Percentiles rank a stretch among this genome's conserved stretches.
phyloP scores from a whole-genome alignment of 495 filamentous ascomycete genomes.

The Podospora conica region DNA sequence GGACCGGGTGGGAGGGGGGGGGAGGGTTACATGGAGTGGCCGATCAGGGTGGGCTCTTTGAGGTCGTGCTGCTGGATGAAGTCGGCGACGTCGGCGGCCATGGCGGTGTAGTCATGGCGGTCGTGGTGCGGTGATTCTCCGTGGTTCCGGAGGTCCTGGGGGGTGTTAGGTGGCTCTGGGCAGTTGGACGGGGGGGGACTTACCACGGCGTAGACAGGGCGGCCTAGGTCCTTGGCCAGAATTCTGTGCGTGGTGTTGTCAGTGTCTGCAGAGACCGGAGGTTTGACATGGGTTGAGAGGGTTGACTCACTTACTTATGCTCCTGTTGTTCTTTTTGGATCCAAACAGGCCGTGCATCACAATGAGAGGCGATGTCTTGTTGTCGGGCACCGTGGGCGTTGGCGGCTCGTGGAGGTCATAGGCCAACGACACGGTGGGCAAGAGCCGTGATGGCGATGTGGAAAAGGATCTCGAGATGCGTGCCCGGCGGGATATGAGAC shows the following conservation, averaged over 20 bases:
- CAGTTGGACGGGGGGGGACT: constrained; percentile 20
- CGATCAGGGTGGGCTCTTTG: constrained; percentile 67
- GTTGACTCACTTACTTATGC: constrained; percentile 82
- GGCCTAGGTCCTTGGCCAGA: constrained; percentile 72
- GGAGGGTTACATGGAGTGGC: constrained; percentile 79
- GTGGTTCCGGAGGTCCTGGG: constrained; percentile 88
- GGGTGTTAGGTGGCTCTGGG: background rate
- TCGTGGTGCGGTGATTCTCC: constrained; percentile 77
- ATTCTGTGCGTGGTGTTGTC: constrained; percentile 39
- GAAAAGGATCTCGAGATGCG: constrained; percentile 3
- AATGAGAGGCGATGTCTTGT: constrained; percentile 61
- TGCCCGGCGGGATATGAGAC: background rate
- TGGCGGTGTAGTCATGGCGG: constrained; percentile 73
- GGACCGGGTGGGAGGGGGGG: background rate
- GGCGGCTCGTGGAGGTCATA: constrained; percentile 55
- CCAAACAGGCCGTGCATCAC: constrained; percentile 94
- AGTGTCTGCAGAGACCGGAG: background rate
- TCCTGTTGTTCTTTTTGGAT: constrained; percentile 91
- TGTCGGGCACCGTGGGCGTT: constrained; percentile 27
- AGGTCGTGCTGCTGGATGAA: constrained; percentile 75
- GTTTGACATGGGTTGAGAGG: background rate
- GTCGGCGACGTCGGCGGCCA: constrained; percentile 79
- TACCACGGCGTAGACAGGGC: constrained; percentile 79
- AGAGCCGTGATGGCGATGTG: background rate
- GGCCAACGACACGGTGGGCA: constrained; percentile 41